Conservation (phyloP, 495 filamentous ascomycete species). For the Aspergillus hancockii region DNA sequence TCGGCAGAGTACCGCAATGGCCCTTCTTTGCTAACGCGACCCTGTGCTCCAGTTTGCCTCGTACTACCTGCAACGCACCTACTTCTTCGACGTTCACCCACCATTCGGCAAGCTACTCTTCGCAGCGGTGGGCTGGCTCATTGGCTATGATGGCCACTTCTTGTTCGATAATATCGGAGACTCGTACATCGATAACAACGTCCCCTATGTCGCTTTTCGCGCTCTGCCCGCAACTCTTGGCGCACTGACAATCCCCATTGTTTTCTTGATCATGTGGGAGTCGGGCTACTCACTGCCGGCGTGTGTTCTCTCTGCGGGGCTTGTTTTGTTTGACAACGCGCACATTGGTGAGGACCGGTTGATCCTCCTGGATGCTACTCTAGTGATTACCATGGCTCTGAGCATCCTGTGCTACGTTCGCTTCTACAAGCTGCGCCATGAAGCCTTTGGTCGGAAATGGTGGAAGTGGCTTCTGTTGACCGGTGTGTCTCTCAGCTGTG, state of each 20-base stretch:
- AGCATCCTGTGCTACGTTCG: constrained; percentile 91
- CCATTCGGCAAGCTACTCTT: constrained; percentile 76
- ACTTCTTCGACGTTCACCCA: constrained; percentile 99
- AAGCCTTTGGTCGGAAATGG: constrained; percentile 91
- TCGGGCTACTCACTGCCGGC: constrained; percentile 95
- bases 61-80: constrained; percentile 95
- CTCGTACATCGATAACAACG: constrained; percentile 94
- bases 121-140: constrained; percentile 92
- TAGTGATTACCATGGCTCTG: constrained; percentile 94
- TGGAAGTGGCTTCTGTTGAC: constrained; percentile 99
- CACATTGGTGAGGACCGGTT: constrained; percentile 96
- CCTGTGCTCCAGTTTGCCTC: constrained; percentile 72
- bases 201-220: constrained; percentile 94
- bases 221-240: constrained; percentile 91
- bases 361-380: constrained; percentile 90
- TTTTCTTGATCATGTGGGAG: constrained; percentile 99
- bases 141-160: constrained; percentile 94
- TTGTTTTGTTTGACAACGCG: constrained; percentile 96
- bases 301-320: constrained; percentile 78
- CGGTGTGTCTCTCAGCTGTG: constrained; percentile 90
- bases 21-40: constrained; percentile 16
- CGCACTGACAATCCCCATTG: constrained; percentile 88
- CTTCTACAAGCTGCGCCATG: constrained; percentile 94
- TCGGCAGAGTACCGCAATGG: constrained; percentile 12
- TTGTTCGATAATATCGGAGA: constrained; percentile 99